Base-by-base conservation (phyloP, 1,284 basidiomycete species). In the Cryptococcus maquisensis region DNA sequence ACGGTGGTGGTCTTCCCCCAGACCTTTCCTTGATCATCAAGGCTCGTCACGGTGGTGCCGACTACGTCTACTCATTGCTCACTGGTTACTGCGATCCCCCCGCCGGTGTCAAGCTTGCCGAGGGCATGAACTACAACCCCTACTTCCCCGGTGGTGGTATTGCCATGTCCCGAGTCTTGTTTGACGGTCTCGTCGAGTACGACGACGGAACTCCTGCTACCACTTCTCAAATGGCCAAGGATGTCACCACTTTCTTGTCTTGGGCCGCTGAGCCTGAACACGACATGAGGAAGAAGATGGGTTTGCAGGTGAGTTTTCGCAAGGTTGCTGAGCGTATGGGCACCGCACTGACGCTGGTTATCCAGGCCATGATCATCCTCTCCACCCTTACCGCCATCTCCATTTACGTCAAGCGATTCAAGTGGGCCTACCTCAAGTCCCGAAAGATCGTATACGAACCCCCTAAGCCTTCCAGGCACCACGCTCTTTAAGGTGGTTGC, bases 151-250 rank as follows among this genome's bases (percentile, higher is more conserved):
- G 94, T 57, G 92, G 93, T 70, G 91, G 92, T 67, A 98, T 99
- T 63, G 91, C 89, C 71, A 99, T 98, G 96, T 95, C 92, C 49
- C 90, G 95, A 75, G 86, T 97, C 20, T 81, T 99, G 61, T 98
- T 90, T 74, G 94, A 98, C 71, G 93, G 90, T 43, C 76, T 97
- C 43, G 93, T 98, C 56, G 94, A 98, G 77, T 97, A 89, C 75
- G 88, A 90, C 1, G 94, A 98, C 73, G 89, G 90, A 53, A 98
- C 96, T 5, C 92, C 95, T 10, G 90, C 95, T 12, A 98, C 95
- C 47, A 88, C 93, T 10, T 90, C 90, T n/a, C 96, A 98, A 78
- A 95, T 98, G 93, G 94, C 96, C 65, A 98, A 98, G 84, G 96
- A 99, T 70, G 93, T 99, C 49, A 84, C 85, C 40, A 91, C 88